Base-by-base conservation (phyloP, 495 filamentous ascomycete genomes). In the Hypoxylon trugodes region DNA sequence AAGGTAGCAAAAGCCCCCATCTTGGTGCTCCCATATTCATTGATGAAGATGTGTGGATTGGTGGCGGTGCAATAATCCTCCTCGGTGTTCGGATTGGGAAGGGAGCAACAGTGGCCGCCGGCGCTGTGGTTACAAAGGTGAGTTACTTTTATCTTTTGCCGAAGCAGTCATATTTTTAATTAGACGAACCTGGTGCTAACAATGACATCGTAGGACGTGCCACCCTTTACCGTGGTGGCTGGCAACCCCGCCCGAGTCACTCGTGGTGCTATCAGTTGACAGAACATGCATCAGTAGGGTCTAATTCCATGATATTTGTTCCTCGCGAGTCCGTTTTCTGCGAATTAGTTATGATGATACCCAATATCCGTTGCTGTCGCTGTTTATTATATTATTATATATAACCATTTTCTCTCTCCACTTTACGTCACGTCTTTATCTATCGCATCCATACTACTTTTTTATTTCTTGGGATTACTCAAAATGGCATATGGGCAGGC, bases 61-160 rank as follows among this genome's bases (percentile, higher is more conserved):
- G 93, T 15, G 89, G 89, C 13, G 90, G 90, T 62, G 91, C 88
- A 22, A 92, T 88, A 12, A 94, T 98, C 64, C 81, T 93, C 61
- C 89, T 90, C 1, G 93, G 93, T 1, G 85, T 95, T 30, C 90
- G 77, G 37, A 89, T 97, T 61, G 91, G 92, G 4, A 88, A 83
- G 61, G 94, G 93, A 2, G 84, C 83, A 13, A 89, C 89, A 0
- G 83, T 97, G 50, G 93, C 91, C 8, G 91, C 94, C 10, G 93
- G 91, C 1, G 91, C 89, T 67, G 87, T 97, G 38, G 93, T 97
- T 10, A 94, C 91, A 0, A 94, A 88, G 82, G 92, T 94, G 80
- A 60, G 82, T 74, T 21, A 10, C 28, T 30, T 30, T 30, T 28
- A n/a, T n/a, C n/a, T n/a, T n/a, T n/a, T n/a, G n/a, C n/a, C n/a